Base-by-base conservation (phyloP, 2,329 filamentous ascomycete species). In the Dendryphion nanum region DNA sequence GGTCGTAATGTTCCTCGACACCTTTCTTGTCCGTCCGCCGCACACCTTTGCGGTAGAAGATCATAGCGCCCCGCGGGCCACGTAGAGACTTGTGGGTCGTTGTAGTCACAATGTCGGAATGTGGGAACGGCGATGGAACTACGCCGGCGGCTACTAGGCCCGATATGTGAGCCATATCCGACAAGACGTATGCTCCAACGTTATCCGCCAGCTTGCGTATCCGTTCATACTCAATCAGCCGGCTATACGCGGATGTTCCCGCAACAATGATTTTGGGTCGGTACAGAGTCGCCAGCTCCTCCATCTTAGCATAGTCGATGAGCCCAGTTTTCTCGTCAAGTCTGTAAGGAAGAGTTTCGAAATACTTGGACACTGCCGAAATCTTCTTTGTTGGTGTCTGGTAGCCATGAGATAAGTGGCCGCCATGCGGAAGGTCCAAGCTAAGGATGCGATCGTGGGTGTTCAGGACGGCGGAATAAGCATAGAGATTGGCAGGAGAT, bases 31-130 rank as follows among this genome's bases (percentile, higher is more conserved):
- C 88, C 38, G 85, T 85, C 61, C 85, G 89, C 62, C 91, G 86
- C 45, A 96, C 84, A 48, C 93, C 93, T 77, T 95, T 96, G 72
- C 93, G 88, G 83, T 90, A 98, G 82, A 98, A 98, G 75, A 98
- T 98, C 93, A 98, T 98, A 66, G 93, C 93, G 63, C 93, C 93
- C 68, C 93, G 89, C 43, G 93, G 93, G 43, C 93, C 93, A 71
- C 93, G 89, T 55, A 98, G 86, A 39, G 90, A 96, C 81, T 98
- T 98, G 83, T 98, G 93, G 32, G 93, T 98, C 47, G 93, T 98
- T 48, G 93, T 98, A 48, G 93, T 98, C 57, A 98, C 93, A 41
- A 98, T 85, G 66, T 98, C 93, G 52, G 93, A 91, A 69, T 95
- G 76, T 48, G 82, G 77, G 75, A 98, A 98, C 30, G 93, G 93